Base-by-base conservation (phyloP, 352 stramenopile genomes). In the Lagenidium sp. region DNA sequence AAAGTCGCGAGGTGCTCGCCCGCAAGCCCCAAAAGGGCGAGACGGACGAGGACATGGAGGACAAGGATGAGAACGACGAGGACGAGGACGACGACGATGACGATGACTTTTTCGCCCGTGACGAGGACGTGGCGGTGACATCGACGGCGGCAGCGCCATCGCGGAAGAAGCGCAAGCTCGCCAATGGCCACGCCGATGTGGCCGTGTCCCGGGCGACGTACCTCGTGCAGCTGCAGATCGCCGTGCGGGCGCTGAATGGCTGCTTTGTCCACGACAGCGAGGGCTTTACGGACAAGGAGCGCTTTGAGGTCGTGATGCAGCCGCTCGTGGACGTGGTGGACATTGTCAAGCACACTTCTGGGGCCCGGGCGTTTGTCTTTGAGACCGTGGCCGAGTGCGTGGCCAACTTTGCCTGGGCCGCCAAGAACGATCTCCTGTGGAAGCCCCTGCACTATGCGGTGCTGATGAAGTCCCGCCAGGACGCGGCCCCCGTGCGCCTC, bases 371-470 rank as follows among this genome's bases (percentile, higher is more conserved):
- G 31, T 87, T 91, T 32, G 64, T 89, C 36, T 56, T 81, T 13
- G 75, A 89, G n/a, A 66, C 50, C 12, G 70, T 91, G 26, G 60
- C 77, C 18, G 56, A 76, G 36, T 77, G 63, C 23, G 39, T 95
- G n/a, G 81, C 77, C 4, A 82, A 92, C 44, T 42, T 95, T 44
- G 81, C 79, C 21, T 91, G 70, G 75, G 83, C 83, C 6, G 78
- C 77, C 41, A 92, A 90, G 67, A 88, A 72, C 45, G 83, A 95
- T 45, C 51, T 93, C 45, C 60, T 94, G 8, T 95, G 83, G 83
- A 95, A 95, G 55, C 80, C 76, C 32, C 59, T 95, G 47, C 82
- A 95, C 61, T 91, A 95, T 42, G 70, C 76, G 11, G 72, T 95
- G 41, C 60, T 93, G 18, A 92, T 95, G 75, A 90, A 93, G 53